Evolutionary conservation across 352 stramenopile species (phyloP).

Genomic region (Phytophthora chlamydospora): DNA sequence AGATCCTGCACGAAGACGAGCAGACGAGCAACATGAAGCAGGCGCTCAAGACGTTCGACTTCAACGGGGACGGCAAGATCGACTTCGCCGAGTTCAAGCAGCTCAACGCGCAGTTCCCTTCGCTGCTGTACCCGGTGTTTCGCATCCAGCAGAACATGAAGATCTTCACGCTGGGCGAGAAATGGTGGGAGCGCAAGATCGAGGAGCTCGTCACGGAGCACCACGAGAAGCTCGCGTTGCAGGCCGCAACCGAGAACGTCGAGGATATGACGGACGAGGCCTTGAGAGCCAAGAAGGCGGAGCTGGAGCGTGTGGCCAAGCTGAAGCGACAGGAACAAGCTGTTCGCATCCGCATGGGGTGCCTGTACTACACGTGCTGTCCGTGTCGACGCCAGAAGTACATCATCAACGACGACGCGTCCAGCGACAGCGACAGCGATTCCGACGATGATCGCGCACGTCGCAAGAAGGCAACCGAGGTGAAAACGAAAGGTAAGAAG

Average conservation of each 20-base stretch:
- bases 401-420: conserved; percentile 52
- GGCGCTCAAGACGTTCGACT: conserved; percentile 67
- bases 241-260: conserved; percentile 35
- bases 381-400: conserved; percentile 65
- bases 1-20: conserved; percentile 70
- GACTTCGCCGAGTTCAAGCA: conserved; percentile 76
- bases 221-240: conserved; percentile 43
- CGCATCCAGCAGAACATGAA: conserved; percentile 82
- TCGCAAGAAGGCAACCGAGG: conserved; percentile 16
- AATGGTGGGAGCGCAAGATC: conserved; percentile 71
- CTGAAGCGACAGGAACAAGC: conserved; percentile 64
- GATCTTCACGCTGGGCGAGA: conserved; percentile 64
- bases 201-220: conserved; percentile 56
- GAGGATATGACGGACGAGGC: conserved; percentile 41
- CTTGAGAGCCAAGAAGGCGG: conserved; percentile 35
- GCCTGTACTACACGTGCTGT: conserved; percentile 68
- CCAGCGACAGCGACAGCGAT: conserved; percentile 44
- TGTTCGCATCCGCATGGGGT: conserved; percentile 71
- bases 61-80: conserved; percentile 75
- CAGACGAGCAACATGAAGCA: conserved; percentile 76
- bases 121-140: conserved; percentile 69
- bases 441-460: conserved; percentile 38
- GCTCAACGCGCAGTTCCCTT: conserved; percentile 68
- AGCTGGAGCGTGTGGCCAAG: conserved; percentile 35
- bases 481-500: conserved; percentile 22